Conservation (phyloP, 2,329 filamentous ascomycete genomes). For the Talaromyces islandicus region DNA sequence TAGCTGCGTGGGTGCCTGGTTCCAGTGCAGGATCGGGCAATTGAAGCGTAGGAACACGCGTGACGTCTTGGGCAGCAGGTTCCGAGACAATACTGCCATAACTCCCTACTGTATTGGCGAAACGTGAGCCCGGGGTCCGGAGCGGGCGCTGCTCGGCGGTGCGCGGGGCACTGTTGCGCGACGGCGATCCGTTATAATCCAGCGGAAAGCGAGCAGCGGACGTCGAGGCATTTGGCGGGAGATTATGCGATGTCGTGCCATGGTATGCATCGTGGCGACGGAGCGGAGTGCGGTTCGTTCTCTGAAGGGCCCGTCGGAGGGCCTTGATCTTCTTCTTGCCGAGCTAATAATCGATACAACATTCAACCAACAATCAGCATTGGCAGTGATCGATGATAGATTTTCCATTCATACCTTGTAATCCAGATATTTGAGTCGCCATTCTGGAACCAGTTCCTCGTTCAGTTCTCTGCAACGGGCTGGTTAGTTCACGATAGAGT, state of each 20-base stretch:
- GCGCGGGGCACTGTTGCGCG: conserved; percentile 26
- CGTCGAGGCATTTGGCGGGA: conserved; percentile 12
- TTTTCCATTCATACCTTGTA: conserved; percentile 61
- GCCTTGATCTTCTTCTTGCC: conserved; percentile 93
- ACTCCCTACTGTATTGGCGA: conserved; percentile 37
- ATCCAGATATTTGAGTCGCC: conserved; percentile 88
- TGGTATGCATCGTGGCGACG: conserved; percentile 41
- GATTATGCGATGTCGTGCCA: conserved; percentile 20
- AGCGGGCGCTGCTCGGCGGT: conserved; percentile 33
- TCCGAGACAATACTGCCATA: conserved; percentile 62
- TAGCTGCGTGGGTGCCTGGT: conserved; percentile 25
- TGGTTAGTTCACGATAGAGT: background rate
- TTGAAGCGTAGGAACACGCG: conserved; percentile 47
- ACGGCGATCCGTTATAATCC: conserved; percentile 17
- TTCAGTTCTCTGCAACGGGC: conserved; percentile 62
- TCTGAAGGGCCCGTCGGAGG: conserved; percentile 64
- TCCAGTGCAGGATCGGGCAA: conserved; percentile 59
- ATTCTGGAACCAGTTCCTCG: conserved; percentile 85
- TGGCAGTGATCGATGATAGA: background rate
- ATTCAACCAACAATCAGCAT: conserved; percentile 7
- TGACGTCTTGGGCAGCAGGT: conserved; percentile 26
- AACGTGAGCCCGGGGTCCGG: conserved; percentile 27
- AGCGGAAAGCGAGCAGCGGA: conserved; percentile 14
- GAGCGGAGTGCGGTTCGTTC: conserved; percentile 43
- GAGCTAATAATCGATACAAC: conserved; percentile 37